These are phyloP conservation scores for Fusarium tanahbumbuense DNA, from an alignment of 2,329 filamentous ascomycete species.

Conservation along the genomic window DNA sequence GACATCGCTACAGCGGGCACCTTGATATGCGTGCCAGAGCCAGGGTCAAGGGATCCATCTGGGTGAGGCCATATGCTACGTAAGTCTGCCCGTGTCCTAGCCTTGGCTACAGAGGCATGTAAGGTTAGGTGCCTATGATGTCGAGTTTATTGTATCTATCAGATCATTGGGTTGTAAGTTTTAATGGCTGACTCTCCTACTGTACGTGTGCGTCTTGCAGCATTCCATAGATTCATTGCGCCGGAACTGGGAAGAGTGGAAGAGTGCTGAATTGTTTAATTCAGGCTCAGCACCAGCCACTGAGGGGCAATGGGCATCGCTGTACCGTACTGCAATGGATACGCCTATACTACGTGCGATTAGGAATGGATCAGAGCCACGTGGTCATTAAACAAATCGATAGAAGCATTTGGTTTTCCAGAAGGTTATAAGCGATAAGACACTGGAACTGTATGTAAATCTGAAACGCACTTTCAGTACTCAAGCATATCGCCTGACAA, in stretches of 20 bases:
- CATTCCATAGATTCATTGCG: not conserved
- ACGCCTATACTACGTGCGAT: not conserved
- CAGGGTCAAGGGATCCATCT: not conserved
- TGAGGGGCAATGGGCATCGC: not conserved
- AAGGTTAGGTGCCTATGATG: not conserved
- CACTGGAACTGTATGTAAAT: not conserved
- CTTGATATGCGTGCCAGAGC: not conserved
- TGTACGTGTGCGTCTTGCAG: not conserved
- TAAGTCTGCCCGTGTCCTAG: not conserved
- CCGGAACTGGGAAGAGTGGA: not conserved
- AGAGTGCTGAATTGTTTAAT: not conserved
- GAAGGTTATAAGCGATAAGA: slow-evolving; percentile 1
- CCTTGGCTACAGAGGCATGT: not conserved
- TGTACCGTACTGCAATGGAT: not conserved
- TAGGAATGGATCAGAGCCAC: not conserved
- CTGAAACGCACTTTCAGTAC: not conserved
- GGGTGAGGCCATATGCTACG: not conserved
- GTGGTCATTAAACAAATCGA: not conserved
- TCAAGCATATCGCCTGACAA: not conserved
- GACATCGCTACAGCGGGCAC: not conserved
- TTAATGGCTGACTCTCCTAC: not conserved
- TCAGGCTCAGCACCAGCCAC: not conserved
- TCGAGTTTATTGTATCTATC: not conserved
- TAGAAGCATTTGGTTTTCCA: slow-evolving; percentile 3
- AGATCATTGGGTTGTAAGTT: not conserved